Evolutionary conservation across 2,329 filamentous ascomycete species (phyloP).

Genomic region (Apiospora pterosperma): DNA sequence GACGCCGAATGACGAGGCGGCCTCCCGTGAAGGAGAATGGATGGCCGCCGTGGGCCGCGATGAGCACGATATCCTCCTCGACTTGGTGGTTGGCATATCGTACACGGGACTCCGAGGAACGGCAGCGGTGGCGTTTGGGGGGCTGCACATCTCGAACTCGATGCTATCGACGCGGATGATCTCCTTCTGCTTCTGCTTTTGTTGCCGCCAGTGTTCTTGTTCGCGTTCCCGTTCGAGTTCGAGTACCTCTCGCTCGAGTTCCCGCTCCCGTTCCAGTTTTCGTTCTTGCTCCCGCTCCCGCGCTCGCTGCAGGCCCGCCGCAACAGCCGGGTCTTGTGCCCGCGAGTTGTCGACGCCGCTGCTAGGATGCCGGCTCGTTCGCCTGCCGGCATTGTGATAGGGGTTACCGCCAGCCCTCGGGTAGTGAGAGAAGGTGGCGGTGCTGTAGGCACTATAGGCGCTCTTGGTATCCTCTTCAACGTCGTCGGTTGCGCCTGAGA

Average conservation of each 20-base stretch:
- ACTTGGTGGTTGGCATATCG: not conserved
- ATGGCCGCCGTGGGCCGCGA: not conserved
- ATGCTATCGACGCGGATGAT: not conserved
- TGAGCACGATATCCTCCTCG: not conserved
- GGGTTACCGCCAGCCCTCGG: not conserved
- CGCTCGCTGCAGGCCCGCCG: not conserved
- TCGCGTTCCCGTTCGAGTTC: not conserved
- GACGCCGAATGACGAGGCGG: slow-evolving; percentile 2
- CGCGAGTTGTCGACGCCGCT: slow-evolving; percentile 1
- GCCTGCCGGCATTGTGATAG: not conserved
- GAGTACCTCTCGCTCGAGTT: not conserved
- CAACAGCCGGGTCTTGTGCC: not conserved
- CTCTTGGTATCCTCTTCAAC: not conserved
- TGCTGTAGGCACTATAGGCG: not conserved
- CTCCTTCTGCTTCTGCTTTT: slow-evolving; percentile 3
- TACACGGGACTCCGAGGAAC: not conserved
- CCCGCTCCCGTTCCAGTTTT: not conserved
- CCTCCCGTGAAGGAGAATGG: not conserved
- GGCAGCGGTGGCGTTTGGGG: not conserved
- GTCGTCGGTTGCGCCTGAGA: not conserved
- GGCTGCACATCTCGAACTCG: slow-evolving; percentile 2
- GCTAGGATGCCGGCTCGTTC: not conserved
- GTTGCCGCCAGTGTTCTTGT: not conserved
- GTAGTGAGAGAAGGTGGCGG: slow-evolving; percentile 1
- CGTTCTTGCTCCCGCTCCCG: not conserved